Evolutionary conservation across 495 filamentous ascomycete genomes (phyloP).

Genomic region (Friedmanniomyces endolithicus): DNA sequence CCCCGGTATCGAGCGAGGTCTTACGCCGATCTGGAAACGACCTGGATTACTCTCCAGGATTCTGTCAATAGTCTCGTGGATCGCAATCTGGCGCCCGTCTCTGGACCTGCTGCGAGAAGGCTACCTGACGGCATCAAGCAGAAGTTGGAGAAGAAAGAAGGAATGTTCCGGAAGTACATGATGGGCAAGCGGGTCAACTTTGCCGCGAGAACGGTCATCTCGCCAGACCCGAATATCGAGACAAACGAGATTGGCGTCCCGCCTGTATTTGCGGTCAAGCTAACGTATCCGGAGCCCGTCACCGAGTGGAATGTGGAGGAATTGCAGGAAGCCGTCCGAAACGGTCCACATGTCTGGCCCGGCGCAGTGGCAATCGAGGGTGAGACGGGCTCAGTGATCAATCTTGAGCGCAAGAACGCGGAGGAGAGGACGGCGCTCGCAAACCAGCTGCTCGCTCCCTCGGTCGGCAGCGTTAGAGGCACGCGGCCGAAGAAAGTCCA

Average conservation of each 20-base stretch:
- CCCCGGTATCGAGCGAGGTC: conserved; percentile 35
- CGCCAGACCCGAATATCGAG: conserved; percentile 95
- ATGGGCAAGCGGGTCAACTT: conserved; percentile 99
- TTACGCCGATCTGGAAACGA: conserved; percentile 51
- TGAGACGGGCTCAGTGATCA: conserved; percentile 84
- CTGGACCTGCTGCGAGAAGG: conserved; percentile 54
- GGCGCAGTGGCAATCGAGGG: conserved; percentile 91
- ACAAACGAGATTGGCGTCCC: conserved; percentile 98
- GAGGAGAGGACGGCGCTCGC: conserved; percentile 79
- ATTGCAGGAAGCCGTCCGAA: conserved; percentile 90
- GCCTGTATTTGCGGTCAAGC: conserved; percentile 86
- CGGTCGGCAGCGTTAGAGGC: conserved; percentile 44
- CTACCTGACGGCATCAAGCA: conserved; percentile 90
- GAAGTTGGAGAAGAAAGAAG: conserved; percentile 96
- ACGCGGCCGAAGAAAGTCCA: conserved; percentile 91
- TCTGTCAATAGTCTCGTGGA: conserved; percentile 84
- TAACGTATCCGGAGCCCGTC: conserved; percentile 95
- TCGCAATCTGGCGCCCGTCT: conserved; percentile 65
- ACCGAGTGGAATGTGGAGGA: conserved; percentile 94
- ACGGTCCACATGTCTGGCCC: conserved; percentile 86
- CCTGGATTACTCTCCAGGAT: conserved; percentile 75
- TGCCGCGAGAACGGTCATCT: conserved; percentile 94
- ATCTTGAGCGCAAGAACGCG: conserved; percentile 67
- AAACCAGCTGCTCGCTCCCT: conserved; percentile 85
- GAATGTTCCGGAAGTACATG: conserved; percentile 97